A percentile compares a stretch with the other conserved stretches of the same genome.
phyloP scores from a whole-genome alignment of 805 yeast genomes.

The Yarrowia osloensis region DNA sequence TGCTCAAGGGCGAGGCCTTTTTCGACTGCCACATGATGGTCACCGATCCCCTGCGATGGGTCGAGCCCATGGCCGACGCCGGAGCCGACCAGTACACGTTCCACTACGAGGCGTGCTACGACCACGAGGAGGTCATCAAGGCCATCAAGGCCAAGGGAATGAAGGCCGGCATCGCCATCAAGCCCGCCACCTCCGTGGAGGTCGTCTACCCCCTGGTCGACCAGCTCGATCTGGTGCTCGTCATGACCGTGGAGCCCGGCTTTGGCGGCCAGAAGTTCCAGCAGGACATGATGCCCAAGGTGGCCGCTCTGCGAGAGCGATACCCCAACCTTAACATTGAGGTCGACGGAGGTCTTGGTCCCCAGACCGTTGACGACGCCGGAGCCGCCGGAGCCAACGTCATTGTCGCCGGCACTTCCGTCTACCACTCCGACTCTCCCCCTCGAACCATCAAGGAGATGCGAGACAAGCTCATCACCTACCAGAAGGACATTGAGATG shows the following conservation, averaged over 20 bases:
- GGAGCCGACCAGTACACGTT: constrained; percentile 97
- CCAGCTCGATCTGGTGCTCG: constrained; percentile 86
- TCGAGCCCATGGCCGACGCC: constrained; percentile 83
- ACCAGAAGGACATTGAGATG: constrained; percentile 37
- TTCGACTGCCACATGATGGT: constrained; percentile 99
- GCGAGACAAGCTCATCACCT: constrained; percentile 29
- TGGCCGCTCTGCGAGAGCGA: constrained; percentile 66
- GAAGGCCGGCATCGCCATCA: constrained; percentile 91
- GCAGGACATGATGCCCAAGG: constrained; percentile 96
- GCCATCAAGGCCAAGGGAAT: constrained; percentile 78
- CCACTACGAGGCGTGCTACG: constrained; percentile 81
- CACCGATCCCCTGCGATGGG: constrained; percentile 87
- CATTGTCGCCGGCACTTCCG: constrained; percentile 95
- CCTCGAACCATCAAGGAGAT: constrained; percentile 59
- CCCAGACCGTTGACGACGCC: constrained; percentile 79
- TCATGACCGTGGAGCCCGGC: constrained; percentile 99
- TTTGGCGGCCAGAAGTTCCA: constrained; percentile 98
- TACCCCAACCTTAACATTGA: constrained; percentile 84
- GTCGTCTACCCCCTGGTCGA: constrained; percentile 75
- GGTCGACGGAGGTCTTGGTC: constrained; percentile 95
- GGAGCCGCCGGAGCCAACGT: constrained; percentile 98
- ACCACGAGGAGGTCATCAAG: constrained; percentile 72
- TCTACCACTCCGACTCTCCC: constrained; percentile 83
- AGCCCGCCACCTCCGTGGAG: constrained; percentile 89
- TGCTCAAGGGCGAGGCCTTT: constrained; percentile 66